Percentiles rank a stretch among this genome's conserved stretches.
Conservation (phyloP, 768 basidiomycete species). For the Boletus vermiculosoides region DNA sequence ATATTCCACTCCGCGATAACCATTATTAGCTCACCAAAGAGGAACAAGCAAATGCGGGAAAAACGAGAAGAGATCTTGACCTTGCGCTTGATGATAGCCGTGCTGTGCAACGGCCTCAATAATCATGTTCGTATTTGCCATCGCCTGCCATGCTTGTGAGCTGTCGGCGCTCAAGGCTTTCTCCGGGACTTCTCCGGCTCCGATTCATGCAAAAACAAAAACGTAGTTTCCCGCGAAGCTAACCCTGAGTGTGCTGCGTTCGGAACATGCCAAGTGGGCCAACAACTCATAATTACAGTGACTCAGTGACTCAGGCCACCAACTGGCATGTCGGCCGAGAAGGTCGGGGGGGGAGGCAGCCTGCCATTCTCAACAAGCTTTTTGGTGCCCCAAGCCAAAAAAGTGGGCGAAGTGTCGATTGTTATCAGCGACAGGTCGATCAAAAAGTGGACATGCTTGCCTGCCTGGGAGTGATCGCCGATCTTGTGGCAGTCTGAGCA, state of each 20-base stretch:
- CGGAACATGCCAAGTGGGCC: not conserved
- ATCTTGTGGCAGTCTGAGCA: conserved; percentile 3
- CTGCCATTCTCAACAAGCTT: not conserved
- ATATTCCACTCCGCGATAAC: conserved; percentile 25
- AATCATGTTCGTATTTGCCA: conserved; percentile 25
- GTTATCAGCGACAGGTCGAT: conserved; percentile 12
- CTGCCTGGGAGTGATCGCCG: not conserved
- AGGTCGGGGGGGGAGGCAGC: not conserved
- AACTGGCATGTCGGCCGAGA: not conserved
- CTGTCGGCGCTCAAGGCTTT: conserved; percentile 29
- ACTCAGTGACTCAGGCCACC: not conserved
- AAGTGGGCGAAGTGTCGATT: conserved; percentile 3
- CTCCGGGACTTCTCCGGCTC: conserved; percentile 23
- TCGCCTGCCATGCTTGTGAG: conserved; percentile 29
- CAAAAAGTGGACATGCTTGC: not conserved
- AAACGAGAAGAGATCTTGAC: conserved; percentile 24
- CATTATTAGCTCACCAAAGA: conserved; percentile 20
- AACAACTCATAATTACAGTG: no score
- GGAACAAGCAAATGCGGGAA: conserved; percentile 19
- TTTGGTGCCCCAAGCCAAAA: not conserved
- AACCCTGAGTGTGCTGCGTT: conserved; percentile 13
- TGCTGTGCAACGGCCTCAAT: conserved; percentile 30
- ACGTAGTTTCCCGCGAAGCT: conserved; percentile 25
- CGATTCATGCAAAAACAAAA: conserved; percentile 14
- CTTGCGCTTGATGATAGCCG: conserved; percentile 32